Percentiles rank a stretch among this genome's conserved stretches.
phyloP scores from a whole-genome alignment of 768 basidiomycete species.

The Pulveroboletus sp. region DNA sequence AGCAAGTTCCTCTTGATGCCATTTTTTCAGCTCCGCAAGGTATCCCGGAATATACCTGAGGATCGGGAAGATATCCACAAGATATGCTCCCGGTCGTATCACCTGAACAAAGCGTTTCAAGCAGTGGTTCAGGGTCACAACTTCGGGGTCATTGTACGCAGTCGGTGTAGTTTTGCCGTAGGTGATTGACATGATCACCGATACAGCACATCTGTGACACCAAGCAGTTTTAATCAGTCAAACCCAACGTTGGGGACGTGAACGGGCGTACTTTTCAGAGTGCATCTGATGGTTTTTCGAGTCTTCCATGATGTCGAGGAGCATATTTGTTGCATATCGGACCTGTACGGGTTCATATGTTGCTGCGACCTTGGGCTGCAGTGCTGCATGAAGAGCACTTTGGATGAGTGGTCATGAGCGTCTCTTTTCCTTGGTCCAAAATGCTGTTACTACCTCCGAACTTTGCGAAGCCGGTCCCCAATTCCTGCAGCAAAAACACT shows the following conservation, averaged over 20 bases:
- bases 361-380: conserved; percentile 32
- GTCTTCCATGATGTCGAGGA: conserved; percentile 35
- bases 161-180: conserved; percentile 41
- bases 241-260: neutral
- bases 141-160: conserved; percentile 35
- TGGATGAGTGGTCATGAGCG: conserved; percentile 4
- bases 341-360: conserved; percentile 35
- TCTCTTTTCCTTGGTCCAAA: neutral
- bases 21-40: conserved; percentile 48
- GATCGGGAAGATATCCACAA: conserved; percentile 26
- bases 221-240: neutral
- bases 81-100: conserved; percentile 23
- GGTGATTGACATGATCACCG: conserved; percentile 36
- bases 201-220: conserved; percentile 36
- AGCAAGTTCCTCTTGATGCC: conserved; percentile 43
- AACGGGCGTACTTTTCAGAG: conserved; percentile 24
- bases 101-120: conserved; percentile 25
- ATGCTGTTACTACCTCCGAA: conserved; percentile 19
- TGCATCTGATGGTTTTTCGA: conserved; percentile 35
- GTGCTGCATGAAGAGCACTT: conserved; percentile 32
- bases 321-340: conserved; percentile 29
- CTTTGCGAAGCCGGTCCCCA: conserved; percentile 31
- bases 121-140: conserved; percentile 27
- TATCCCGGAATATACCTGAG: conserved; percentile 30
- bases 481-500: conserved; percentile 24